Base-by-base conservation (phyloP, 768 basidiomycete species). In the Imleria badia region DNA sequence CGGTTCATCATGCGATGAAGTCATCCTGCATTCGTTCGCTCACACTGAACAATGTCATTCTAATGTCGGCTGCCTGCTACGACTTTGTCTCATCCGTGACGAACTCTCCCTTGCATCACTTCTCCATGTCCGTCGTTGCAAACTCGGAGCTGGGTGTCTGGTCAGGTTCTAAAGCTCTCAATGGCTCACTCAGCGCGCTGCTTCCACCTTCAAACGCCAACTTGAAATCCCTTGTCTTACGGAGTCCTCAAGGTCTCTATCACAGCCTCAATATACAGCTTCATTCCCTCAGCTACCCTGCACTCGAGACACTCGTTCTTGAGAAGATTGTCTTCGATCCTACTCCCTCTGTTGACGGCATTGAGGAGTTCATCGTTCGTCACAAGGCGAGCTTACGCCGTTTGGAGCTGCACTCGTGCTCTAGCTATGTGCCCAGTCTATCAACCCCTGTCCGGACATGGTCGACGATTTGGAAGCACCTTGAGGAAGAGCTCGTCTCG, bases 301-400 rank as follows among this genome's bases (percentile, higher is more conserved):
- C 66, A 0, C 70, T 70, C 31, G 54, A 66, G 47, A 55, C 62
- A 0, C 62, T 70, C 20, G 56, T 68, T 3, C 59, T 70, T 4
- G 68, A 72, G 45, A 70, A 66, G 13, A 66, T 68, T 5, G 43
- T 70, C 29, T 68, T 72, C 19, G 70, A 70, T 48, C 60, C 51
- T 17, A 55, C 53, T 1, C 49, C 58, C 13, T 59, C 59, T 30
- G 19, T 26, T 1, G 60, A 65, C 33, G 68, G 66, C 12, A 52
- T 72, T 2, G 69, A 70, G 13, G 68, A 68, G 4, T 72, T 70
- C 29, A 52, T 70, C n/a, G 2, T 70, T 20, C 64, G 70, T 14
- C 70, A 70, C 60, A 72, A 72, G 46, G 48, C 42, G 23, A 56
- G 48, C 26, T 36, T 70, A 6, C 64, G 60, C 5, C 60, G 52